Evolutionary conservation across 768 basidiomycete species (phyloP), one percentile per base, ranked within the genome.

Genomic region (Serpula lacrymans): DNA sequence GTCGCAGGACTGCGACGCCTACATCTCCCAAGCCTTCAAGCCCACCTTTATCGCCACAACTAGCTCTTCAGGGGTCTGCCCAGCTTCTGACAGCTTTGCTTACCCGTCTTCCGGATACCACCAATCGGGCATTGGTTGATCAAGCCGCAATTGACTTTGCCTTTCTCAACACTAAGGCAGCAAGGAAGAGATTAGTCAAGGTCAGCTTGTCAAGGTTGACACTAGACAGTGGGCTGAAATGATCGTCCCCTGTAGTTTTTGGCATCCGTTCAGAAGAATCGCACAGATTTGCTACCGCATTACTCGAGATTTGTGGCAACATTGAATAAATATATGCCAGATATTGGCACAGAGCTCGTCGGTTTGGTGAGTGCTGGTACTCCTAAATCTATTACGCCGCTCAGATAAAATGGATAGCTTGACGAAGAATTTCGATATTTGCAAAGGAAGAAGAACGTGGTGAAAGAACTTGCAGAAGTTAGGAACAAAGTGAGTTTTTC

Each of bases 381-480:
- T 12, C 17, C 18, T 28, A 3, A 17, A 16, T 29, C 22, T 28
- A 39, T n/a, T 13, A 14, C 10, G 31, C 6, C 6, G 11, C 5
- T 41, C 25, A 41, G 35, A 24, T 48, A 47, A 48, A 42, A 18
- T 23, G 25, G 36, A 18, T 52, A 96, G 94, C 76, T 99, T 39
- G 94, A 98, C 50, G 95, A 98, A 51, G 95, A 98, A 58, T 94
- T 98, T 58, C 79, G 90, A 6, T 99, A 97, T 53, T 68, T 99
- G 10, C 95, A 98, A 54, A 72, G 85, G 40, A 97, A 97, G 70
- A 92, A 90, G 65, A 91, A 88, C 35, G 82, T 93, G 1, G 83
- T 95, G 21, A 88, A 87, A 55, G 94, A 98, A 58, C 71, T 98
- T 2, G 71, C 87, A 11, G 89, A 94, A 64, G 74, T 84, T 27